Percentiles rank a stretch among this genome's conserved stretches.
Conservation (phyloP, 2,329 filamentous ascomycete genomes). For the Sarocladium oryzae region DNA sequence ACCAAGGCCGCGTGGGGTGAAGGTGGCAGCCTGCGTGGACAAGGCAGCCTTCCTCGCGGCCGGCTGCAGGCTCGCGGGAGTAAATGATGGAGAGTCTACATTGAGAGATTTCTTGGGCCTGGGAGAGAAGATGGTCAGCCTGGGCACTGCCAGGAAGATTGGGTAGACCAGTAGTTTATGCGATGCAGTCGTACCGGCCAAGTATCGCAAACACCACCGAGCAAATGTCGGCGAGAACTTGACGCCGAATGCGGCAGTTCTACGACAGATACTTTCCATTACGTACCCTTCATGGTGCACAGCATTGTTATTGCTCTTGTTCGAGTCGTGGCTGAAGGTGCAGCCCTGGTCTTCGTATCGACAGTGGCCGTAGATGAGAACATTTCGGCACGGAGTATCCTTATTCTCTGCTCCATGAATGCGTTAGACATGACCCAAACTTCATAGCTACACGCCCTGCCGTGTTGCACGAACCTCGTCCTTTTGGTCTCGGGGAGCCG, state of each 20-base stretch:
- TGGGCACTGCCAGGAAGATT: background rate
- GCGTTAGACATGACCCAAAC: conserved; percentile 9
- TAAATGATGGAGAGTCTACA: conserved; percentile 94
- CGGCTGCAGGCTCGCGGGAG: conserved; percentile 52
- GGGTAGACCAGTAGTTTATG: background rate
- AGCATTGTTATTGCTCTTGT: conserved; percentile 36
- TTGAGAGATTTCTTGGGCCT: conserved; percentile 71
- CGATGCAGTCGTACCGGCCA: too few species aligned
- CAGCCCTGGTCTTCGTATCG: conserved; percentile 88
- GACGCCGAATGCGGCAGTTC: too few species aligned
- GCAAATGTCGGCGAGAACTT: too few species aligned
- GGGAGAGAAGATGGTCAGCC: background rate
- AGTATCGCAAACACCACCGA: too few species aligned
- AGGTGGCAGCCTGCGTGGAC: conserved; percentile 80
- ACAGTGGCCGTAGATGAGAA: conserved; percentile 89
- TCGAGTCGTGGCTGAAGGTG: conserved; percentile 79
- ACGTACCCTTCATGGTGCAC: conserved; percentile 13
- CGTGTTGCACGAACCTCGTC: conserved; percentile 40
- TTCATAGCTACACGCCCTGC: background rate
- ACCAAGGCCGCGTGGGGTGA: conserved; percentile 62
- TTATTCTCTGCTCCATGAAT: conserved; percentile 59
- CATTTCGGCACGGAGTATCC: conserved; percentile 86
- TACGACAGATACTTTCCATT: too few species aligned
- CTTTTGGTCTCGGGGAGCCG: conserved; percentile 51
- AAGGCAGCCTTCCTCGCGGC: conserved; percentile 66